Conservation (phyloP, 129 eudicot genomes). For the Flaveria trinervia region DNA sequence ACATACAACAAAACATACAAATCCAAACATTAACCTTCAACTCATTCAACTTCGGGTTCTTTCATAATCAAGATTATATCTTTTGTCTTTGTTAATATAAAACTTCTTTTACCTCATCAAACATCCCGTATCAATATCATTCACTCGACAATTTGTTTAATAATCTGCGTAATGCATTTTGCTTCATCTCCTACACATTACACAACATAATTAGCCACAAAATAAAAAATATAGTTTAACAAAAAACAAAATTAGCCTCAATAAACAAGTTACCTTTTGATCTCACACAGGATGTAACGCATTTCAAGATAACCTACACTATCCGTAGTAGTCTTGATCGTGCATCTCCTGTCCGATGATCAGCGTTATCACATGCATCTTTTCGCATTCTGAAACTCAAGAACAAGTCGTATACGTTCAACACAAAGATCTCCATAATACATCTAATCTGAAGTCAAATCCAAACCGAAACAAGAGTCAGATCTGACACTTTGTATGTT, state of each 20-base stretch:
- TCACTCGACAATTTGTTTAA: background rate
- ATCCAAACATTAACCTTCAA: no score
- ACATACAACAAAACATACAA: no score
- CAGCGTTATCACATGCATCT: background rate
- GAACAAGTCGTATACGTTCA: background rate
- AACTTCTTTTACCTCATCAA: no score
- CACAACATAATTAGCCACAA: background rate
- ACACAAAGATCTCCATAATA: background rate
- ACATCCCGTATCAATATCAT: no score
- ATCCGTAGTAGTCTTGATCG: background rate
- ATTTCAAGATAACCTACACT: background rate
- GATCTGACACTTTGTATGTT: no score
- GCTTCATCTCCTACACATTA: background rate
- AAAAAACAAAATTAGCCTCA: background rate
- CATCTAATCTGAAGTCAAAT: background rate
- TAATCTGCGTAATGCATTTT: background rate
- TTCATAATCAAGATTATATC: no score
- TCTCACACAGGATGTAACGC: background rate
- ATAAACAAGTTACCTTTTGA: background rate
- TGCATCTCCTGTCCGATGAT: background rate
- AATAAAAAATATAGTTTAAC: background rate
- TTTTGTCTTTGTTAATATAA: no score
- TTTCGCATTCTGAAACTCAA: background rate
- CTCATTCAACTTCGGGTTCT: no score
- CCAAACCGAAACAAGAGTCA: no score